A percentile compares a stretch with the other conserved stretches of the same genome.
Conservation (phyloP, 2,329 filamentous ascomycete species). For the Ceratocystis diversiconidia region DNA sequence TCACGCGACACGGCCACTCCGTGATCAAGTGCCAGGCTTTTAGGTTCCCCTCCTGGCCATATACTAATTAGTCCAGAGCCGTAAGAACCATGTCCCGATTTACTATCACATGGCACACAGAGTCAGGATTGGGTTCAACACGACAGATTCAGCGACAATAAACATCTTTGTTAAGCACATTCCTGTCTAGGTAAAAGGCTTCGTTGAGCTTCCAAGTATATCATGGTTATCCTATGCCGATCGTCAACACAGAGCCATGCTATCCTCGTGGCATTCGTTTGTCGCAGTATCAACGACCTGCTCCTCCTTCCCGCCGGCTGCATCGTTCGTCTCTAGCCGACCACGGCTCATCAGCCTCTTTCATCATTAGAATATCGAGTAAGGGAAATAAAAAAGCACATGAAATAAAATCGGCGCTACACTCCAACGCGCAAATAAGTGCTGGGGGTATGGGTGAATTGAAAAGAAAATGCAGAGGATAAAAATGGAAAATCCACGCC, state of each 20-base stretch:
- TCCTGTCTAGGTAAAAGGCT: not conserved
- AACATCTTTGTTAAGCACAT: not conserved
- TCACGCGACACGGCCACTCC: too few relatives aligned
- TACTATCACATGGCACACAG: too few relatives aligned
- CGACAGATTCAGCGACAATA: not conserved
- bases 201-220: not conserved
- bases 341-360: not conserved
- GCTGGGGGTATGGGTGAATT: constrained; percentile 5
- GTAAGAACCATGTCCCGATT: too few relatives aligned
- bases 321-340: not conserved
- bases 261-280: not conserved
- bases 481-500: not conserved
- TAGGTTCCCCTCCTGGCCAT: too few relatives aligned
- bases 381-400: not conserved
- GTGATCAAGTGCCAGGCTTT: too few relatives aligned
- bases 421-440: constrained; percentile 4
- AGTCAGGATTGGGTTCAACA: too few relatives aligned
- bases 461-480: constrained; percentile 5
- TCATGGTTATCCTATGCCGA: not conserved
- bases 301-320: not conserved
- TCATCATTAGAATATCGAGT: constrained; percentile 4
- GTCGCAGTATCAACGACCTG: not conserved
- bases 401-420: constrained; percentile 3
- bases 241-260: not conserved
- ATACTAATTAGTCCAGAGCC: too few relatives aligned